phyloP scores from a whole-genome alignment of 768 basidiomycete species.

The Naganishia vaughanmartiniae region DNA sequence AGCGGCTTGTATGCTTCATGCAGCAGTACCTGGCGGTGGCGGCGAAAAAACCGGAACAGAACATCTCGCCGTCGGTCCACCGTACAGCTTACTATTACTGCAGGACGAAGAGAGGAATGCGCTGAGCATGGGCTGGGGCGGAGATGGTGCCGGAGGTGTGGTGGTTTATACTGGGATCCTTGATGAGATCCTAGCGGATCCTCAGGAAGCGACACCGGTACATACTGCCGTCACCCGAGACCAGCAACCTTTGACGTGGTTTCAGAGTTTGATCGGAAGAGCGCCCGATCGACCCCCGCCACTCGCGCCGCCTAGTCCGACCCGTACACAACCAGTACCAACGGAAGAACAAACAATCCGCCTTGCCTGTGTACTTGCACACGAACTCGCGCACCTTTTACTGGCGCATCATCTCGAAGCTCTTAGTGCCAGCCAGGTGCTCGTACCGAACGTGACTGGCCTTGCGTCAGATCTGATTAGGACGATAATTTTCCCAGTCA shows the following conservation, averaged over 20 bases:
- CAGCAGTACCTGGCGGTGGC: conserved; percentile 43
- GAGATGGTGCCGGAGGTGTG: conserved; percentile 84
- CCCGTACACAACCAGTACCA: conserved; percentile 55
- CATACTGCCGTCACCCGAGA: conserved; percentile 53
- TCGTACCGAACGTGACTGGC: conserved; percentile 75
- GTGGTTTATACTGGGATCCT: conserved; percentile 93
- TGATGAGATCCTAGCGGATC: conserved; percentile 67
- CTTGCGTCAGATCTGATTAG: conserved; percentile 73
- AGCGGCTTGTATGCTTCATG: conserved; percentile 66
- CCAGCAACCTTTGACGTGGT: conserved; percentile 27
- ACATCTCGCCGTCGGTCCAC: conserved; percentile 64
- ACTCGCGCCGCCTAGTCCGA: conserved; percentile 15
- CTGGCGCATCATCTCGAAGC: conserved; percentile 89
- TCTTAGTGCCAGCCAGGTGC: conserved; percentile 75
- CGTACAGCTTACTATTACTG: conserved; percentile 84
- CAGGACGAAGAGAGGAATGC: conserved; percentile 86
- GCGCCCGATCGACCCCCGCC: conserved; percentile 50
- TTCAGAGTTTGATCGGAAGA: conserved; percentile 45
- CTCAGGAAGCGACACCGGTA: conserved; percentile 30
- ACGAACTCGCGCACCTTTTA: conserved; percentile 88
- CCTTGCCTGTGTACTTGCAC: conserved; percentile 84
- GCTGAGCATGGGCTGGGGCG: conserved; percentile 87
- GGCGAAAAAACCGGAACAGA: conserved; percentile 40
- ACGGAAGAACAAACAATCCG: conserved; percentile 80
- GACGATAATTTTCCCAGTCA: conserved; percentile 78